phyloP scores from a whole-genome alignment of 2,329 filamentous ascomycete genomes.

The Alternaria sp. region DNA sequence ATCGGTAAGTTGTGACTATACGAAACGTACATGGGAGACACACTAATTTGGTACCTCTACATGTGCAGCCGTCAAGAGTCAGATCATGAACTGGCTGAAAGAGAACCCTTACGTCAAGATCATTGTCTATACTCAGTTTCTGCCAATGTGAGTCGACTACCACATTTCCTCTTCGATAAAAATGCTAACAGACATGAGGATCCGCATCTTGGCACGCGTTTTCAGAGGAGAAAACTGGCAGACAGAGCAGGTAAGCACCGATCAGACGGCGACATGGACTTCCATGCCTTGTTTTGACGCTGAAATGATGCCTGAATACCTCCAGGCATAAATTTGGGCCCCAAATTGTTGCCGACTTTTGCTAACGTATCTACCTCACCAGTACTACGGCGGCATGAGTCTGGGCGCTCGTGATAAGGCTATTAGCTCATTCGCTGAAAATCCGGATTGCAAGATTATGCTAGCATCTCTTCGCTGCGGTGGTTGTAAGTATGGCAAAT shows the following conservation, averaged over 20 bases:
- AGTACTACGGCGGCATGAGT: slow-evolving; percentile 62
- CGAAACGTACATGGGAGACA: not conserved
- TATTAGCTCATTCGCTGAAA: slow-evolving; percentile 58
- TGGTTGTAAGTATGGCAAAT: slow-evolving; percentile 48
- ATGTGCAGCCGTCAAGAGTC: slow-evolving; percentile 50
- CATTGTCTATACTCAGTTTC: slow-evolving; percentile 69
- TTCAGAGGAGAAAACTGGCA: slow-evolving; percentile 62
- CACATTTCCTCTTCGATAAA: fast-evolving
- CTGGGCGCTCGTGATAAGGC: slow-evolving; percentile 56
- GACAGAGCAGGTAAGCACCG: slow-evolving; percentile 49
- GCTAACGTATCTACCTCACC: slow-evolving; percentile 11
- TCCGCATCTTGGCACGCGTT: slow-evolving; percentile 61
- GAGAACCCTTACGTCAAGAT: slow-evolving; percentile 63
- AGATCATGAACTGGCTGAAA: slow-evolving; percentile 56
- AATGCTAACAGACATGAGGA: slow-evolving; percentile 34
- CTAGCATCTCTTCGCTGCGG: slow-evolving; percentile 67
- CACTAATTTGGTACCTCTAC: not conserved
- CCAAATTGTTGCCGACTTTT: not conserved
- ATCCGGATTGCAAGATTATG: slow-evolving; percentile 57
- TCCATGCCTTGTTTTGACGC: not conserved
- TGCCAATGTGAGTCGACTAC: slow-evolving; percentile 53
- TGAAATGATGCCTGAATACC: not conserved
- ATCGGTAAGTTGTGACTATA: slow-evolving; percentile 32
- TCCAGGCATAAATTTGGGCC: not conserved
- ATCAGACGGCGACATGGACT: slow-evolving; percentile 1